Percentiles rank a stretch among this genome's conserved stretches.
phyloP scores from a whole-genome alignment of 768 basidiomycete species.

The Leccinellum luteum region DNA sequence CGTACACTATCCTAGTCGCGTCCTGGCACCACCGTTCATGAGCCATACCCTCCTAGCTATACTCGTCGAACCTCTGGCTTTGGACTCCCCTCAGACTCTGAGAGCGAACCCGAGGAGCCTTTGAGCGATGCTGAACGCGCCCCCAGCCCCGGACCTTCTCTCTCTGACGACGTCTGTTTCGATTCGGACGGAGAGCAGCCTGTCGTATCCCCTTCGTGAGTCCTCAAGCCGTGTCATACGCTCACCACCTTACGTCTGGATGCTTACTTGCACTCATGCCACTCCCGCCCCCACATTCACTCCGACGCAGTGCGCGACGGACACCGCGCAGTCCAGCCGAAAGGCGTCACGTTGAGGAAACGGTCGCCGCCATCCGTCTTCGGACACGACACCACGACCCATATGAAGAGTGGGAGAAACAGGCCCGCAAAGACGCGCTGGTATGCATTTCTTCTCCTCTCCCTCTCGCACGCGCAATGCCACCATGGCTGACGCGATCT shows the following conservation, averaged over 20 bases:
- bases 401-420: slow-evolving; percentile 52
- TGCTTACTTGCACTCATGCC: neutral
- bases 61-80: slow-evolving; percentile 48
- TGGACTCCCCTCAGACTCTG: slow-evolving; percentile 52
- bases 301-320: slow-evolving; percentile 15
- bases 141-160: slow-evolving; percentile 32
- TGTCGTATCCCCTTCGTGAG: slow-evolving; percentile 33
- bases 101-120: slow-evolving; percentile 30
- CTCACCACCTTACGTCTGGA: neutral
- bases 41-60: neutral
- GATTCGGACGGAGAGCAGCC: slow-evolving; percentile 45
- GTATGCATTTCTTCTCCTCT: slow-evolving; percentile 27
- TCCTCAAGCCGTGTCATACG: slow-evolving; percentile 1
- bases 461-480: neutral
- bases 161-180: slow-evolving; percentile 40
- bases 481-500: neutral
- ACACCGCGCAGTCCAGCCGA: slow-evolving; percentile 30
- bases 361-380: slow-evolving; percentile 45
- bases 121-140: slow-evolving; percentile 39
- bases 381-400: slow-evolving; percentile 43
- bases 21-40: slow-evolving; percentile 2
- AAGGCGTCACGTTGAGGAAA: slow-evolving; percentile 40
- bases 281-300: neutral
- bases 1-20: slow-evolving; percentile 2
- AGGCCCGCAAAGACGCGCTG: slow-evolving; percentile 44